Conservation (phyloP, 2,329 filamentous ascomycete genomes). For the Zopfia rhizophila region DNA sequence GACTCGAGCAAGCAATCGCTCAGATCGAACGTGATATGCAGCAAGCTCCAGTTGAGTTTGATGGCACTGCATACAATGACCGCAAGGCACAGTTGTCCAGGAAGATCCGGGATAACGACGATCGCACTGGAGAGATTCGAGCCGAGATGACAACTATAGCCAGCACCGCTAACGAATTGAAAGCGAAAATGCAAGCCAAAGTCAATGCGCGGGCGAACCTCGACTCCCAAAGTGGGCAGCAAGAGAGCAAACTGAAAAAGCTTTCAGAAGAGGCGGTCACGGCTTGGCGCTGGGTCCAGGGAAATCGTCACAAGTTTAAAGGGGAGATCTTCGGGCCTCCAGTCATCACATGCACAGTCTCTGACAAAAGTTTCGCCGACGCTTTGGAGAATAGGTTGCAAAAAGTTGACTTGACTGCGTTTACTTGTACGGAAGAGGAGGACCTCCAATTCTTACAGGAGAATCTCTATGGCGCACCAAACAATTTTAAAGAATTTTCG, state of each 20-base stretch:
- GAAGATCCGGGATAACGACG: slow-evolving; percentile 62
- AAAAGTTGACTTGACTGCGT: slow-evolving; percentile 64
- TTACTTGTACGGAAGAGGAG: slow-evolving; percentile 78
- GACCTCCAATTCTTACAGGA: slow-evolving; percentile 80
- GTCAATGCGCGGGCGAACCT: slow-evolving; percentile 39
- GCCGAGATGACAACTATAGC: slow-evolving; percentile 45
- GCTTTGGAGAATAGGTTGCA: slow-evolving; percentile 68
- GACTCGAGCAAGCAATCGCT: slow-evolving; percentile 63
- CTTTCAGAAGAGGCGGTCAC: slow-evolving; percentile 71
- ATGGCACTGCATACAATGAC: slow-evolving; percentile 75
- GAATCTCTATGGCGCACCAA: slow-evolving; percentile 66
- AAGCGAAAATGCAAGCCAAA: slow-evolving; percentile 28
- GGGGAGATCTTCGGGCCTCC: slow-evolving; percentile 83
- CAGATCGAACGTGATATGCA: slow-evolving; percentile 71
- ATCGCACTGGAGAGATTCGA: slow-evolving; percentile 53
- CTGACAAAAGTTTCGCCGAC: slow-evolving; percentile 73
- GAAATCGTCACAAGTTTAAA: slow-evolving; percentile 75
- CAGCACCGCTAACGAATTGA: slow-evolving; percentile 10
- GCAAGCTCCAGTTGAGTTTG: slow-evolving; percentile 73
- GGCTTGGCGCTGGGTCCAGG: slow-evolving; percentile 85
- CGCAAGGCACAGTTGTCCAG: slow-evolving; percentile 71
- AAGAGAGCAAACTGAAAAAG: slow-evolving; percentile 68
- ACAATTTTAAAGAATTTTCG: too few relatives aligned
- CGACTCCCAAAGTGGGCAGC: slow-evolving; percentile 52
- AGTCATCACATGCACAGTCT: slow-evolving; percentile 81